A percentile compares a stretch with the other conserved stretches of the same genome.
Conservation (phyloP, 1,139 yeast species). For the Diutina ranongensis region DNA sequence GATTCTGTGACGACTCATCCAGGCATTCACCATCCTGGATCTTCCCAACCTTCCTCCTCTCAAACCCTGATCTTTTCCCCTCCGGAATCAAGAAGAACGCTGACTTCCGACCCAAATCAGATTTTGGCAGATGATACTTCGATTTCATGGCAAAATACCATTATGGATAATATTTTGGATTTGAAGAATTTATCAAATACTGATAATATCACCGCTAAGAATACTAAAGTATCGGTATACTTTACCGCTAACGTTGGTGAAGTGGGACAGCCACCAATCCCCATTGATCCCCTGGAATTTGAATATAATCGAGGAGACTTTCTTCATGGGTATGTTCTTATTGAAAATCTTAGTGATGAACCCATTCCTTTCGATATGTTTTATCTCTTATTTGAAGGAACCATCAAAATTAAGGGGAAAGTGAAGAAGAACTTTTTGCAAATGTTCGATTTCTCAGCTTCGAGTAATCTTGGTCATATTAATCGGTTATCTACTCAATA, state of each 20-base stretch:
- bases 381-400: conserved; percentile 47
- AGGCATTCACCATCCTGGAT: not conserved
- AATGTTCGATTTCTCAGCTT: conserved; percentile 34
- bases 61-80: not conserved
- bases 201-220: conserved; percentile 17
- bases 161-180: conserved; percentile 27
- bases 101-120: not conserved
- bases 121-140: conserved; percentile 25
- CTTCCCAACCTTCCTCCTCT: not conserved
- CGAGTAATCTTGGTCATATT: conserved; percentile 23
- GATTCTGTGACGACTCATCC: not conserved
- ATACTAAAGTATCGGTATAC: conserved; percentile 18
- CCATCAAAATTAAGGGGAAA: conserved; percentile 13
- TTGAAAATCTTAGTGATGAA: conserved; percentile 29
- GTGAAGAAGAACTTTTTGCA: conserved; percentile 20
- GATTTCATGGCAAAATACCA: conserved; percentile 25
- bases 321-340: conserved; percentile 39
- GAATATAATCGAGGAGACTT: conserved; percentile 46
- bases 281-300: conserved; percentile 22
- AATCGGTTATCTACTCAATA: conserved; percentile 18
- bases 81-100: not conserved
- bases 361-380: conserved; percentile 44
- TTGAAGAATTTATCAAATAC: conserved; percentile 23
- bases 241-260: conserved; percentile 29
- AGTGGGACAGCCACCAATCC: conserved; percentile 17